Conservation (phyloP, 148 eudicot species). For the Pharnaceum exiguum region DNA sequence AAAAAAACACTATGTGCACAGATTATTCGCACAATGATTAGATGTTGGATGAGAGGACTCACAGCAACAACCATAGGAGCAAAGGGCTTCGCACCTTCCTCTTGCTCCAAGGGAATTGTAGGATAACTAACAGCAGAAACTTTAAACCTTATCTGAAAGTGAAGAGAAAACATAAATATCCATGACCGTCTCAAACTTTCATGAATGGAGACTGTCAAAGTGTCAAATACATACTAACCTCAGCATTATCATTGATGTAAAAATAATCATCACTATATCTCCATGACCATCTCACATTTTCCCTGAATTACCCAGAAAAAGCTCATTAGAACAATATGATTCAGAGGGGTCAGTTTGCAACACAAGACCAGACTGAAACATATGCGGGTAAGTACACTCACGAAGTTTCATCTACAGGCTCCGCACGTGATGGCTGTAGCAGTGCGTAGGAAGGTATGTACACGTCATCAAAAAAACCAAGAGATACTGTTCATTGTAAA, state of each 20-base stretch:
- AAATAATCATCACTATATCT: conserved; percentile 23
- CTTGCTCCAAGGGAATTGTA: conserved; percentile 65
- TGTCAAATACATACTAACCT: conserved; percentile 34
- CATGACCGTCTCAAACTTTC: too few species aligned
- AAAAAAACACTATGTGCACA: background rate
- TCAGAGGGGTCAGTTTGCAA: background rate
- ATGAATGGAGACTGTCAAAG: too few species aligned
- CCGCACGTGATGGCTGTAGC: conserved; percentile 40
- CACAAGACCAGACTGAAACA: background rate
- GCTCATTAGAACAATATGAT: background rate
- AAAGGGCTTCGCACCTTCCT: conserved; percentile 60
- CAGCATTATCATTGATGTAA: conserved; percentile 36
- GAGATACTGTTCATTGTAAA: conserved; percentile 51
- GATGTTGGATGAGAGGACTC: conserved; percentile 27
- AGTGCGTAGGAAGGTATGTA: conserved; percentile 51
- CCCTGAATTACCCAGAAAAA: conserved; percentile 26
- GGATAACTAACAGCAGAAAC: conserved; percentile 64
- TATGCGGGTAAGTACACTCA: conserved; percentile 28
- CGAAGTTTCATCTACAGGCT: conserved; percentile 41
- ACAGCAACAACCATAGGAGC: conserved; percentile 88
- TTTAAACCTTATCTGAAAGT: conserved; percentile 70
- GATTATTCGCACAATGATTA: background rate
- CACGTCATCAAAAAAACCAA: conserved; percentile 87
- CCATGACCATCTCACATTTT: conserved; percentile 53
- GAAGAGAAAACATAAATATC: conserved; percentile 3